Evolutionary conservation across 2,329 filamentous ascomycete genomes (phyloP).

Genomic region (Clonostachys sp.): DNA sequence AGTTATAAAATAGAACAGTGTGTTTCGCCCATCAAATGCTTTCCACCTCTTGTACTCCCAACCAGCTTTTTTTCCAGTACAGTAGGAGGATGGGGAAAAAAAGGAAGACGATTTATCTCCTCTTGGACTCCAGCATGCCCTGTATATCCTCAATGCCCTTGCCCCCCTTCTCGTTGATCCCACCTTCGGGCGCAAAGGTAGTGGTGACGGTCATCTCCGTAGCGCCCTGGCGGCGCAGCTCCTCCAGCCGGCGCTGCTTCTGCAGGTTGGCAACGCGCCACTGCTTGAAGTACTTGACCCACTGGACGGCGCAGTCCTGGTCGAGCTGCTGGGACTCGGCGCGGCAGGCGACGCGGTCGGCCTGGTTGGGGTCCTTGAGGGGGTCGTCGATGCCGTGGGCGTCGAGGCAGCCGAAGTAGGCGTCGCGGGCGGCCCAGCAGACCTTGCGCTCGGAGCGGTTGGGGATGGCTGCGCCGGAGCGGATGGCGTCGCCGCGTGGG

Average conservation of each 20-base stretch:
- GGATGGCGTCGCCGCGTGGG: conserved; percentile 47
- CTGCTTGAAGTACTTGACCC: conserved; percentile 99
- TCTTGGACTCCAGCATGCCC: conserved; percentile 30
- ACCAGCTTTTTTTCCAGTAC: no score
- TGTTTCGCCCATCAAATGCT: no score
- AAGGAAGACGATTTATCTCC: conserved; percentile 12
- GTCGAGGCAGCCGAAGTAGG: conserved; percentile 86
- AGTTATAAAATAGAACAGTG: no score
- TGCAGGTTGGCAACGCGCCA: conserved; percentile 89
- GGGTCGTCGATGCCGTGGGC: conserved; percentile 73
- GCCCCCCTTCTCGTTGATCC: conserved; percentile 16
- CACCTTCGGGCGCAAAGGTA: conserved; percentile 27
- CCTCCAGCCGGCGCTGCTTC: conserved; percentile 73
- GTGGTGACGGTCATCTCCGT: conserved; percentile 46
- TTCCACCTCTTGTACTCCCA: no score
- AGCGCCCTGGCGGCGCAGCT: conserved; percentile 70
- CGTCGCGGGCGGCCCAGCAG: conserved; percentile 89
- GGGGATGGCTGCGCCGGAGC: conserved; percentile 65
- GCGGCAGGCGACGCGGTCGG: conserved; percentile 31
- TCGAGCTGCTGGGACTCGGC: conserved; percentile 59
- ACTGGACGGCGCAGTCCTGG: conserved; percentile 80
- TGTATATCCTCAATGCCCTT: conserved; percentile 30
- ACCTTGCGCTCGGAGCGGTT: conserved; percentile 73
- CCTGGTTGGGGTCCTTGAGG: conserved; percentile 30
- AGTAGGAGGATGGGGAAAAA: no score